These are phyloP conservation scores for Phytophthora aleatoria DNA, from an alignment of 352 stramenopile species.

Conservation along the genomic window DNA sequence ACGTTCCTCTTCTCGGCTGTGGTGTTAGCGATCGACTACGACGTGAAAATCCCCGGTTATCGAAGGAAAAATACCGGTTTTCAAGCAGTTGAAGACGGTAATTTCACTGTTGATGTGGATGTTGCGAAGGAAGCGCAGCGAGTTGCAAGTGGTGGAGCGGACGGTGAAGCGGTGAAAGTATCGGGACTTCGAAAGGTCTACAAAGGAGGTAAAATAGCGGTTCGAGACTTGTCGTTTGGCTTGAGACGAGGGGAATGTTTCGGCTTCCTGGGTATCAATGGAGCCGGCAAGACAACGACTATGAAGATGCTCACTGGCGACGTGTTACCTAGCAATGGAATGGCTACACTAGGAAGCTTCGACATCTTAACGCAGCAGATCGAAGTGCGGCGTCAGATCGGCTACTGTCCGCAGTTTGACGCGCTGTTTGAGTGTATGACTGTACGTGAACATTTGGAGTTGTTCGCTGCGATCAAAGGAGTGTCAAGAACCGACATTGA, in stretches of 20 bases:
- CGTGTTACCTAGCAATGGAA: conserved; percentile 53
- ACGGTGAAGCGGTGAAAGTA: conserved; percentile 47
- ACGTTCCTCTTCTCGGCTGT: not conserved
- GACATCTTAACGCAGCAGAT: conserved; percentile 53
- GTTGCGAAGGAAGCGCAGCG: conserved; percentile 46
- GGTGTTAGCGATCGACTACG: conserved; percentile 41
- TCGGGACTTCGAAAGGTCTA: conserved; percentile 82
- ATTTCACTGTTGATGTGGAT: conserved; percentile 45
- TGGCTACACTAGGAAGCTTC: conserved; percentile 40
- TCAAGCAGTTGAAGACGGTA: not conserved
- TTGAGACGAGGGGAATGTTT: conserved; percentile 90
- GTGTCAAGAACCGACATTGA: conserved; percentile 74
- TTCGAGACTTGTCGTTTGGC: conserved; percentile 72
- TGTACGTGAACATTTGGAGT: conserved; percentile 87
- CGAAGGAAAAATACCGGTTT: not conserved
- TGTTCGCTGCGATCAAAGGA: conserved; percentile 93
- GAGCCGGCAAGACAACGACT: conserved; percentile 94
- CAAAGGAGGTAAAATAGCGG: conserved; percentile 70
- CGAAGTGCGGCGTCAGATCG: conserved; percentile 74
- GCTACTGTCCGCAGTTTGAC: conserved; percentile 93
- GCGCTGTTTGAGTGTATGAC: conserved; percentile 85
- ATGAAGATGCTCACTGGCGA: conserved; percentile 94
- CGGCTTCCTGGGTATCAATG: conserved; percentile 94
- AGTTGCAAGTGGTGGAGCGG: conserved; percentile 29
- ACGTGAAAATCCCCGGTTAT: conserved; percentile 38